A percentile compares a stretch with the other conserved stretches of the same genome.
Conservation (phyloP, 805 yeast genomes). For the Ogataea pignaliae region DNA sequence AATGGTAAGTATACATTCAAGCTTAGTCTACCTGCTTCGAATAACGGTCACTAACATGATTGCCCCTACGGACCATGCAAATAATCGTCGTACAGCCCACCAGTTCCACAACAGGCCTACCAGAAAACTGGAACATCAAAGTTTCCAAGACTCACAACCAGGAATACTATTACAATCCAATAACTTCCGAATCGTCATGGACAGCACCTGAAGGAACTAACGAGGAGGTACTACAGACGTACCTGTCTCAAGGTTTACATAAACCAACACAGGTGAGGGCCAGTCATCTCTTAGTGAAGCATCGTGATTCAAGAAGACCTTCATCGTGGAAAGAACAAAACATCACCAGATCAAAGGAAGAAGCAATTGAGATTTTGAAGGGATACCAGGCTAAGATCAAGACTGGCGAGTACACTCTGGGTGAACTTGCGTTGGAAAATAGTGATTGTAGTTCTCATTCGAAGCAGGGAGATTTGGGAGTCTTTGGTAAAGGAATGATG, state of each 20-base stretch:
- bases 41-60: no score
- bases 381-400: slow-evolving; percentile 54
- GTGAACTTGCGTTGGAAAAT: slow-evolving; percentile 72
- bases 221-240: slow-evolving; percentile 48
- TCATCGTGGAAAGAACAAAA: slow-evolving; percentile 79
- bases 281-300: slow-evolving; percentile 80
- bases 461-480: slow-evolving; percentile 90
- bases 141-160: slow-evolving; percentile 75
- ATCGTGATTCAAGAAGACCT: slow-evolving; percentile 80
- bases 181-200: slow-evolving; percentile 78
- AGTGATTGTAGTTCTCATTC: slow-evolving; percentile 86
- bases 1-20: no score
- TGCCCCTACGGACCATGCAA: no score
- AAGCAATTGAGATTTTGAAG: slow-evolving; percentile 64
- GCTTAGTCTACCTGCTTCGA: no score
- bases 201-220: slow-evolving; percentile 87
- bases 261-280: slow-evolving; percentile 71
- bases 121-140: slow-evolving; percentile 78
- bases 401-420: slow-evolving; percentile 61
- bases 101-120: slow-evolving; percentile 61
- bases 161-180: slow-evolving; percentile 75
- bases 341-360: slow-evolving; percentile 78
- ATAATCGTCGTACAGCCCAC: slow-evolving; percentile 3
- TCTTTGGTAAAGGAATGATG: slow-evolving; percentile 87
- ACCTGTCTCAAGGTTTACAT: slow-evolving; percentile 42